These are phyloP conservation scores for Podospora bellae-mahoneyi DNA, from an alignment of 495 filamentous ascomycete genomes.

Conservation along the genomic window DNA sequence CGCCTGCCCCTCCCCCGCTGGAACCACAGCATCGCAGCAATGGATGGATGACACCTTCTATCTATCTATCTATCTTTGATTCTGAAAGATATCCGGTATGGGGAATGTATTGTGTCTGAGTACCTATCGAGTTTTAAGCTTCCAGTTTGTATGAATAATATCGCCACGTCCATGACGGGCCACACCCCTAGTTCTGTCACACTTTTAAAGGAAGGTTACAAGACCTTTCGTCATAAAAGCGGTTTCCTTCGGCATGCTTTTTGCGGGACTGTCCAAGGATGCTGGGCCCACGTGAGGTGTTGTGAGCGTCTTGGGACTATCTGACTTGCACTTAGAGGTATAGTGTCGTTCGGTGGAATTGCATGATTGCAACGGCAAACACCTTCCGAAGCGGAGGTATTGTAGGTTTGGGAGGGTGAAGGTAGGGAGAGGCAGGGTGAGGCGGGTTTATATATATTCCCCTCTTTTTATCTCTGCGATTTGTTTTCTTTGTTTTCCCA, in stretches of 20 bases:
- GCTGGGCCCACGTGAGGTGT: conserved; percentile 22
- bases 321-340: conserved; percentile 68
- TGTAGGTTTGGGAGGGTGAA: not conserved
- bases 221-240: conserved; percentile 1
- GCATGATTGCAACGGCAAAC: conserved; percentile 3
- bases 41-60: not conserved
- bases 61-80: not conserved
- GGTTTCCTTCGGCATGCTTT: conserved; percentile 22
- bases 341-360: conserved; percentile 37
- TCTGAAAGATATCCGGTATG: not conserved
- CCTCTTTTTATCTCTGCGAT: not conserved
- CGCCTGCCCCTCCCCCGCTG: not conserved
- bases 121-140: too few relatives aligned
- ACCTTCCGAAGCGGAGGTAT: conserved; percentile 1
- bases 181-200: not conserved
- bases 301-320: conserved; percentile 25
- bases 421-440: not conserved
- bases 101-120: too few relatives aligned
- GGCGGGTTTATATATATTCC: not conserved
- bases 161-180: not conserved
- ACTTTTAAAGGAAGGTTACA: not conserved
- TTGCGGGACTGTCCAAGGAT: conserved; percentile 15
- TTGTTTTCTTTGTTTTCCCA: conserved; percentile 6
- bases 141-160: not conserved
- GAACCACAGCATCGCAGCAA: not conserved